Percentiles rank a stretch among this genome's conserved stretches.
Evolutionary conservation across 768 basidiomycete genomes (phyloP).

Genomic region (Tremella mesenterica): DNA sequence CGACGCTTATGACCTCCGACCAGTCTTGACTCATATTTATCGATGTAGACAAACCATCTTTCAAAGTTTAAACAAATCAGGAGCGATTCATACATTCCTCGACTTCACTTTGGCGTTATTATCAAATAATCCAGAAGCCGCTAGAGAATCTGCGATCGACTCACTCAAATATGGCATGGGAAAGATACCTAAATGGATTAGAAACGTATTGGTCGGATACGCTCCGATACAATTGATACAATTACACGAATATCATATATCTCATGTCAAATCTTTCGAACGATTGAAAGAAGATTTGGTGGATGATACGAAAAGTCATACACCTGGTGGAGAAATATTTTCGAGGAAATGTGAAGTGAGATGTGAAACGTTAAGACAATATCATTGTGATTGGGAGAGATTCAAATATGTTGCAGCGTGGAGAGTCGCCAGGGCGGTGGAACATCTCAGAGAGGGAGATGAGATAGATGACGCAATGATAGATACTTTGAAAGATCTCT

Average conservation of each 20-base stretch:
- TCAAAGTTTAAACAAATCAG: not conserved
- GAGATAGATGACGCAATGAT: too few species aligned
- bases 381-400: not conserved
- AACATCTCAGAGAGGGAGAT: too few species aligned
- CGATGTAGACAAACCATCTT: not conserved
- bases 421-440: too few species aligned
- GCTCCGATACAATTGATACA: not conserved
- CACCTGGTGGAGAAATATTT: not conserved
- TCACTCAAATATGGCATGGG: not conserved
- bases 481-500: too few species aligned
- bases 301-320: not conserved
- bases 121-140: not conserved
- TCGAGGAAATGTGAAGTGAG: not conserved
- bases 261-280: not conserved
- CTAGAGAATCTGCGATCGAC: not conserved
- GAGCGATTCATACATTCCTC: not conserved
- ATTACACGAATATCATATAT: not conserved
- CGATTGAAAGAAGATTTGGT: not conserved
- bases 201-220: not conserved
- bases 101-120: not conserved
- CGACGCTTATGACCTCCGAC: not conserved
- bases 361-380: not conserved
- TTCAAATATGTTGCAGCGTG: too few species aligned
- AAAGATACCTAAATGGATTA: not conserved
- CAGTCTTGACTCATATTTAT: not conserved